Base-by-base conservation (phyloP, 1,139 yeast species). In the Candida pseudocylindracea region DNA sequence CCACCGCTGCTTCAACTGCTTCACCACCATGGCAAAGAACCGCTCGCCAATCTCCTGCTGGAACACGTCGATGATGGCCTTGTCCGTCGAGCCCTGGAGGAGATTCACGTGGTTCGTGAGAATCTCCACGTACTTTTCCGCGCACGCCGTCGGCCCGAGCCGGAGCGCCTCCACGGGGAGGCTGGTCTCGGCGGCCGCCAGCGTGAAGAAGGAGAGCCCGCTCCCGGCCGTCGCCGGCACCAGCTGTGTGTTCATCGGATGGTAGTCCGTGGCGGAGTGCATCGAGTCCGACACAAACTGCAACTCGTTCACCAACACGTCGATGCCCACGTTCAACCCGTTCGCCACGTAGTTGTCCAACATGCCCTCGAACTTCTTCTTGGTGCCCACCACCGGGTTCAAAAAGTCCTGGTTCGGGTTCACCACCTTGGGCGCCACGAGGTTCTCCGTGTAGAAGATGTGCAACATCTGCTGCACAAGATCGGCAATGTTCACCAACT, bases 11-110 rank as follows among this genome's bases (percentile, higher is more conserved):
- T 66, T 63, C 33, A 88, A 58, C 36, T 75, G 67, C 46, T 80
- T 81, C 29, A 81, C 80, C 30, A 88, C 57, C 2, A 73, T 60
- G 31, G 68, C 73, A 45, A 81, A 83, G 40, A 88, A 74, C 32
- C 98, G 51, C 45, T 81, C 81, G 0, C 93, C 94, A 29, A 88
- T 72, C 46, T 88, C 98, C 46, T 83, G 93, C 43, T 85, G 92
- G 46, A 83, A 88, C 0, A 88, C 92, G 43, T 85, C 96, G 25
- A 85, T 67, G 8, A 91, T 74, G 1, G 83, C 67, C 44, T 75
- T 79, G 36, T 88, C 96, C 0, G 95, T 81, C 13, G 92, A 68
- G 3, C 85, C 93, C 12, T 68, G 71, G 33, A 88, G 55, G 33
- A 85, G 53, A 37, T 68, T 68, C 39, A 85, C 71, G 46, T 85